Evolutionary conservation across 805 yeast species (phyloP).

Genomic region (Dipodascus geniculatus): DNA sequence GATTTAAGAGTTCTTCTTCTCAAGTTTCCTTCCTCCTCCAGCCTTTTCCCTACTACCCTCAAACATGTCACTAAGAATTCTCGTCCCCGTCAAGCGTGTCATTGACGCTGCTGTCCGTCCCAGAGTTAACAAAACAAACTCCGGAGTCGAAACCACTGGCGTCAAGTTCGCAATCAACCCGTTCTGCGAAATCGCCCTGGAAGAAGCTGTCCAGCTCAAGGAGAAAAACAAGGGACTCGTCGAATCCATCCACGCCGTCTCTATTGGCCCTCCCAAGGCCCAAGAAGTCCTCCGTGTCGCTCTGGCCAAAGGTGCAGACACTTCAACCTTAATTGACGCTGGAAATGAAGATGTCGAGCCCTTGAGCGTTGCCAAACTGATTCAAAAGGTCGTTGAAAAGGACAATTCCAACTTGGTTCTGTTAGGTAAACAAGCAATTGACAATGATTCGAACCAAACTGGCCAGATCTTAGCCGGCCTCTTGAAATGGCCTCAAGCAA

Average conservation of each 20-base stretch:
- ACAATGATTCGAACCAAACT: slow-evolving; percentile 88
- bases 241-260: slow-evolving; percentile 78
- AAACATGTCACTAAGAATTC: slow-evolving; percentile 33
- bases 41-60: background rate
- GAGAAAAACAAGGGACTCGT: slow-evolving; percentile 55
- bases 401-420: slow-evolving; percentile 68
- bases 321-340: slow-evolving; percentile 69
- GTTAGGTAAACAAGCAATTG: slow-evolving; percentile 94
- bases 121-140: slow-evolving; percentile 72
- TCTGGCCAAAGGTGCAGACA: slow-evolving; percentile 89
- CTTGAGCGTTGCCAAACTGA: slow-evolving; percentile 74
- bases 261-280: slow-evolving; percentile 77
- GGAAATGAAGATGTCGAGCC: slow-evolving; percentile 74
- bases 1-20: background rate
- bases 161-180: slow-evolving; percentile 92
- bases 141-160: slow-evolving; percentile 80
- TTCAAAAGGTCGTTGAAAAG: slow-evolving; percentile 59
- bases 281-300: slow-evolving; percentile 85
- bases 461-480: slow-evolving; percentile 95
- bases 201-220: slow-evolving; percentile 77
- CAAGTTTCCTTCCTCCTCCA: background rate
- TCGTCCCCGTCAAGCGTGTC: slow-evolving; percentile 92
- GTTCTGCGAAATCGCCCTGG: slow-evolving; percentile 95
- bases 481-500: slow-evolving; percentile 93
- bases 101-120: slow-evolving; percentile 92